Conservation (phyloP, 371 early-diverging fungal genomes). For the Saksenaea oblongispora region DNA sequence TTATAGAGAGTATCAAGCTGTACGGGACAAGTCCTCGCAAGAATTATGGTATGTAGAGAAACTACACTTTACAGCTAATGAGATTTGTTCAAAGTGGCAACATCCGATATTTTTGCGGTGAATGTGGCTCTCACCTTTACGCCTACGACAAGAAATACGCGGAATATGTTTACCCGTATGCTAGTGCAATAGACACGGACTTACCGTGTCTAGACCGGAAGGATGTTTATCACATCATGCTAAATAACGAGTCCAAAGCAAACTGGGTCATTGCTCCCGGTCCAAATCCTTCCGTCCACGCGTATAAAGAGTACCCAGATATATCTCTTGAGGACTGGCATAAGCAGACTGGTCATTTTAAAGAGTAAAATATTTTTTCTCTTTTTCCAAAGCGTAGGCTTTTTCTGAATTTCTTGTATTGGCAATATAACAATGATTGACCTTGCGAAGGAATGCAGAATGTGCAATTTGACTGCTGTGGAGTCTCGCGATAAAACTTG, state of each 20-base stretch:
- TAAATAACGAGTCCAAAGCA: constrained; percentile 31
- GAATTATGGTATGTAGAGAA: constrained; percentile 34
- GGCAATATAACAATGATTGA: too few species aligned
- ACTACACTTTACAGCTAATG: neutral
- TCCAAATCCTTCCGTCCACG: constrained; percentile 10
- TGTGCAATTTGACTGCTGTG: too few species aligned
- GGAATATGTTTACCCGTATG: constrained; percentile 42
- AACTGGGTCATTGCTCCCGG: constrained; percentile 37
- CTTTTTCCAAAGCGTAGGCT: too few species aligned
- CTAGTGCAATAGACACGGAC: constrained; percentile 47
- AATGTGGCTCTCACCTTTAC: constrained; percentile 45
- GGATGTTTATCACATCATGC: constrained; percentile 35
- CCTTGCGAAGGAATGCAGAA: too few species aligned
- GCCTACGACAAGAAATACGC: constrained; percentile 33
- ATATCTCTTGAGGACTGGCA: constrained; percentile 50
- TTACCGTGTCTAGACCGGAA: constrained; percentile 21
- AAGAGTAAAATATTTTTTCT: too few species aligned
- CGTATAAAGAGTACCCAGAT: constrained; percentile 40
- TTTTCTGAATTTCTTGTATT: too few species aligned
- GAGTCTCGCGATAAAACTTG: too few species aligned
- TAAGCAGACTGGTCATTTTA: constrained; percentile 11
- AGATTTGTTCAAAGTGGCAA: constrained; percentile 33
- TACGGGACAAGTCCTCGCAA: constrained; percentile 31
- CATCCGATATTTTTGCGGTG: constrained; percentile 45
- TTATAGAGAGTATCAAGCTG: constrained; percentile 36